Percentiles rank a stretch among this genome's conserved stretches.
phyloP scores from a whole-genome alignment of 371 early-diverging fungal genomes.

The Syncephalastrum monosporum region DNA sequence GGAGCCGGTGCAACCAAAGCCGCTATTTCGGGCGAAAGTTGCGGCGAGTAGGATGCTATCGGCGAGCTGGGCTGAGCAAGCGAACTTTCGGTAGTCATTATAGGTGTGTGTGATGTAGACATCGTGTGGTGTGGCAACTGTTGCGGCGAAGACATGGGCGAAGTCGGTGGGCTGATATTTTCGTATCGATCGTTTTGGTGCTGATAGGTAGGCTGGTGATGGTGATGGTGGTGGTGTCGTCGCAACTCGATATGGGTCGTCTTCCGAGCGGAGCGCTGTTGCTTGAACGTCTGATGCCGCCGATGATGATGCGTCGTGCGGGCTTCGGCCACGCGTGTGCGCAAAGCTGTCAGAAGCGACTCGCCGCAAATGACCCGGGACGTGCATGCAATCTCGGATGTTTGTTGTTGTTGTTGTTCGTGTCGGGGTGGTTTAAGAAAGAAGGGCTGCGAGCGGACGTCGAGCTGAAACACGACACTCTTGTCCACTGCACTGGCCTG shows the following conservation, averaged over 20 bases:
- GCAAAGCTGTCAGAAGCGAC: constrained; percentile 30
- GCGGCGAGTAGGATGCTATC: neutral
- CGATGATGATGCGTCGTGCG: constrained; percentile 9
- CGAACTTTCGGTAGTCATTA: no score
- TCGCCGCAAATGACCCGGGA: constrained; percentile 36
- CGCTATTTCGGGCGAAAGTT: constrained; percentile 3
- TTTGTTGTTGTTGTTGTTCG: constrained; percentile 5
- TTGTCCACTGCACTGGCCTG: constrained; percentile 28
- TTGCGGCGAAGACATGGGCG: no score
- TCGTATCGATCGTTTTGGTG: constrained; percentile 16
- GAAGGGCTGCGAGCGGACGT: constrained; percentile 20
- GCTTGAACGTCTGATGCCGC: constrained; percentile 18
- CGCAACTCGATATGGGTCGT: constrained; percentile 17
- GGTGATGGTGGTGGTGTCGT: neutral
- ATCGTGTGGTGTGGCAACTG: no score
- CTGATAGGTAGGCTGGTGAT: constrained; percentile 3
- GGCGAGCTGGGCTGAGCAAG: neutral
- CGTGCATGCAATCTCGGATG: constrained; percentile 21
- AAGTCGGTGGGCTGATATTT: neutral
- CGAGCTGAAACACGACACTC: constrained; percentile 42
- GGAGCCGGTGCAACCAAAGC: neutral
- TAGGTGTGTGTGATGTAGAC: no score
- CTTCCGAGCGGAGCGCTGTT: constrained; percentile 13
- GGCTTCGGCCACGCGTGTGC: constrained; percentile 29
- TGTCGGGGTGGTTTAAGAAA: constrained; percentile 10